These are phyloP conservation scores for Podaxis sp. DNA, from an alignment of 768 basidiomycete genomes.

Conservation along the genomic window DNA sequence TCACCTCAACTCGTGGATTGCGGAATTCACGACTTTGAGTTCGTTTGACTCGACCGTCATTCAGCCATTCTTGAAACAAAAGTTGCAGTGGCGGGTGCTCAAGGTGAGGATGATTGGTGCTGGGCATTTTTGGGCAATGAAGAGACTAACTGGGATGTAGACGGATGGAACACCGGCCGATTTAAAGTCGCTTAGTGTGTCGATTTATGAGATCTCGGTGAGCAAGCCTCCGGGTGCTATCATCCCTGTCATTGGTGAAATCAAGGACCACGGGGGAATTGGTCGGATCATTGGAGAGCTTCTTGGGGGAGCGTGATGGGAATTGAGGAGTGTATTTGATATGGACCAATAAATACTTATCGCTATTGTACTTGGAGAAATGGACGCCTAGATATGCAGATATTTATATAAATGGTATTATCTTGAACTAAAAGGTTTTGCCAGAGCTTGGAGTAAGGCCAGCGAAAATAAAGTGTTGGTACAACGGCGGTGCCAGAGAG, in stretches of 20 bases:
- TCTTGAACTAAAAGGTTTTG: too few species aligned
- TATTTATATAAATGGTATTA: too few species aligned
- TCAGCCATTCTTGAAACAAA: conserved; percentile 33
- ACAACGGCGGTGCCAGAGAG: conserved; percentile 14
- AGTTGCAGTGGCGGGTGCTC: conserved; percentile 39
- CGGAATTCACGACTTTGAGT: conserved; percentile 22
- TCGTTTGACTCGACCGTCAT: conserved; percentile 33
- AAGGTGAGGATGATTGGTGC: conserved; percentile 18
- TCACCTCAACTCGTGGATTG: conserved; percentile 34
- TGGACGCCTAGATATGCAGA: too few species aligned
- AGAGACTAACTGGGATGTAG: background rate
- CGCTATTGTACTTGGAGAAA: too few species aligned
- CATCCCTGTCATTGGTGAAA: background rate
- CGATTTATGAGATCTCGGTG: conserved; percentile 9
- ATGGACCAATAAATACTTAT: too few species aligned
- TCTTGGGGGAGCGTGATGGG: too few species aligned
- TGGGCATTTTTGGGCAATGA: background rate
- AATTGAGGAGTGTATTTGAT: too few species aligned
- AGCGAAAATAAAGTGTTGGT: too few species aligned
- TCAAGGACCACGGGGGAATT: background rate
- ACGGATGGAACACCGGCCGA: conserved; percentile 2
- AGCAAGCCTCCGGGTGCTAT: background rate
- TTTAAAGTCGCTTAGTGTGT: background rate
- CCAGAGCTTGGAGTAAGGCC: too few species aligned
- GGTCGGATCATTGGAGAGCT: too few species aligned